Conservation (phyloP, 2,329 filamentous ascomycete genomes). For the Mollisia scopiformis region DNA sequence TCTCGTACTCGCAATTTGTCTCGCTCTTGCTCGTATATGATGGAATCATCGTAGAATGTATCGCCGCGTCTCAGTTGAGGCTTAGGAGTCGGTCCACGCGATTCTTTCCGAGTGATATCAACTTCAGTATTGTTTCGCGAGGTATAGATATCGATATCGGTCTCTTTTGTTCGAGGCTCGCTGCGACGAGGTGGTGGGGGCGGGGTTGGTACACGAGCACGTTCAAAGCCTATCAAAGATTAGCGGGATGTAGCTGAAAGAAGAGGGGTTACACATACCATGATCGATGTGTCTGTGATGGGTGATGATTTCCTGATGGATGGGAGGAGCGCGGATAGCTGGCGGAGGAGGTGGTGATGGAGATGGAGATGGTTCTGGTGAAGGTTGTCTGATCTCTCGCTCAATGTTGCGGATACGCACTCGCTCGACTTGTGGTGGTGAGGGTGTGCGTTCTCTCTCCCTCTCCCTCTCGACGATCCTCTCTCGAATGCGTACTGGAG, state of each 20-base stretch:
- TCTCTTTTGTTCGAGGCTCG: slow-evolving; percentile 42
- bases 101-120: slow-evolving; percentile 46
- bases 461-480: slow-evolving; percentile 33
- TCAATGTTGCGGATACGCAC: slow-evolving; percentile 34
- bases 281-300: slow-evolving; percentile 82
- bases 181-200: slow-evolving; percentile 35
- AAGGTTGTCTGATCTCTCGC: slow-evolving; percentile 23
- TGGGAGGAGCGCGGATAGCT: slow-evolving; percentile 71
- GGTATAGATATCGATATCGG: slow-evolving; percentile 64
- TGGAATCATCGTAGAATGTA: slow-evolving; percentile 64
- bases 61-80: slow-evolving; percentile 36
- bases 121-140: slow-evolving; percentile 59
- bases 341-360: slow-evolving; percentile 47
- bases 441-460: slow-evolving; percentile 30
- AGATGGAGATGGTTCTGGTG: slow-evolving; percentile 28
- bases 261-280: slow-evolving; percentile 57
- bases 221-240: slow-evolving; percentile 34
- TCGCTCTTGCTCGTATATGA: slow-evolving; percentile 57
- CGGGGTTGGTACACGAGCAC: slow-evolving; percentile 28
- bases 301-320: slow-evolving; percentile 87
- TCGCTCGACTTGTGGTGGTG: slow-evolving; percentile 32
- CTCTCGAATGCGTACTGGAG: slow-evolving; percentile 33
- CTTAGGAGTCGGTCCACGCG: slow-evolving; percentile 11
- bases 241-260: slow-evolving; percentile 10
- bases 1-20: slow-evolving; percentile 41